Evolutionary conservation across 1,284 basidiomycete genomes (phyloP), one percentile per base, ranked within the genome.

Genomic region (Phellopilus nigrolimitatus): DNA sequence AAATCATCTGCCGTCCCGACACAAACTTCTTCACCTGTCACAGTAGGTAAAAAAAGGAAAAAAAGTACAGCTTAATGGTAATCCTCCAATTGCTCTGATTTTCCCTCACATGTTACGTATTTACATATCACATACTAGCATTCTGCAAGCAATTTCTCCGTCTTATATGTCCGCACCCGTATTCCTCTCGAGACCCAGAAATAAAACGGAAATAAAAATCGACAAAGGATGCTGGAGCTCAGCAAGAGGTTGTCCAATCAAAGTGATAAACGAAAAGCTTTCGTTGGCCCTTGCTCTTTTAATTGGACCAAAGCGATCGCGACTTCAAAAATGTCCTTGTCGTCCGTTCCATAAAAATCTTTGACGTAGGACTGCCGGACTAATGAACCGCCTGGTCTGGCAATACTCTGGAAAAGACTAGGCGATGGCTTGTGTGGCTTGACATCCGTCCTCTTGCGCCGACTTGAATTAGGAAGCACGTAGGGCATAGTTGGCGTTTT

Each of bases 31-130:
- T 57, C 66, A 28, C 59, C 63, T 15, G 58, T 59, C 19, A 48
- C 54, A n/a, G 55, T 57, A 19, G 68, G 69, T 8, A 66, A 66
- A 62, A 71, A 71, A 57, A 62, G 70, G 41, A 71, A 70, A 60
- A 71, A 66, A 56, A 65, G 63, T 30, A 52, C 63, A 22, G 61
- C 57, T 21, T 67, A 53, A 61, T 53, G 30, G 44, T 52, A 22
- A 49, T 33, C 39, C 54, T 41, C 55, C 48, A 37, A 24, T 40
- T 51, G 22, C n/a, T 40, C 34, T 45, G 31, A 40, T 48, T 13
- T 46, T 34, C 25, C 39, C 31, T 41, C 38, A 49, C 45, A 22
- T 41, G 3, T 4, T 22, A 12, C 47, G 39, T 53, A 49, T 31
- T 41, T 38, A 43, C 49, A 47, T 41, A 34, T 17, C 22, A 28